Evolutionary conservation across 2,329 filamentous ascomycete species (phyloP), one percentile per base, ranked within the genome.

Genomic region (Colletotrichum melonis): DNA sequence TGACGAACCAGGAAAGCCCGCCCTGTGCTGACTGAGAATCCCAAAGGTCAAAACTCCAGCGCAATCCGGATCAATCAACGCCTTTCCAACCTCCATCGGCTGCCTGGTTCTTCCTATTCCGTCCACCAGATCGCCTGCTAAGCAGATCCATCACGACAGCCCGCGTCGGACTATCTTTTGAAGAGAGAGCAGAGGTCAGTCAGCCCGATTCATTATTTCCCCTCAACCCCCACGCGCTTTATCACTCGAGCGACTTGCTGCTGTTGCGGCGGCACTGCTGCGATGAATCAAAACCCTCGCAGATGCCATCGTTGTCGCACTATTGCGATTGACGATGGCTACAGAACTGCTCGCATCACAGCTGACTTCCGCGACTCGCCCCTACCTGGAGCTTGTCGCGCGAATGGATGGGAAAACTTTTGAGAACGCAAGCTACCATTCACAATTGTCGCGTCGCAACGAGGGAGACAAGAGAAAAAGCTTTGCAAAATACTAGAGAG

Each of bases 21-120:
- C 42, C 19, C 19, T 26, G 30, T 64, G 62, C 62, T 64, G 63
- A 65, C 52, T 42, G 52, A 57, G 28, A 57, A 56, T 35, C 52
- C 62, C 68, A 28, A 64, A 74, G 69, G 69, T 74, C 68, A 72
- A 74, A 74, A 72, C 72, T 74, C 69, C 72, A 74, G 72, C 63
- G 68, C 56, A 63, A 68, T 63, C 63, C 72, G 71, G 71, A 73
- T 73, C 71, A 73, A 73, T 66, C 71, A 74, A 78, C 63, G 73
- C 63, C 70, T 75, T 69, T 67, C 69, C 65, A 74, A 74, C 67
- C 64, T 67, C 73, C 66, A 66, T 69, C 72, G 67, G 75, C 71
- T 63, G 46, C 49, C 28, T 75, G 69, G 56, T 77, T 76, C 74
- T 76, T 76, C 71, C 73, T 74, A 70, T 74, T 67, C 75, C 74